Conservation (phyloP, 208 protist genomes). For the Lotmaria passim region DNA sequence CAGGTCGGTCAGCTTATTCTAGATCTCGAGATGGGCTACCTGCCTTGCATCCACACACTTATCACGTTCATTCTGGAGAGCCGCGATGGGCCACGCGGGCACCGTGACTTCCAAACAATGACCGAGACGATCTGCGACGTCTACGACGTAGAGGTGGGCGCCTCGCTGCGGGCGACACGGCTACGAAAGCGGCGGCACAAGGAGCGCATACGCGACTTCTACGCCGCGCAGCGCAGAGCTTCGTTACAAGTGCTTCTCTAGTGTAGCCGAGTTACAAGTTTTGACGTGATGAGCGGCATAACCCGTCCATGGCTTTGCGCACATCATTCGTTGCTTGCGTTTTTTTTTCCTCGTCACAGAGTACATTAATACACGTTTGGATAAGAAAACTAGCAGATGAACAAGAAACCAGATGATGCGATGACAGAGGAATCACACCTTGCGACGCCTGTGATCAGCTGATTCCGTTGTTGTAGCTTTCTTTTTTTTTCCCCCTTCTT, state of each 20-base stretch:
- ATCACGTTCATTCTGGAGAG: conserved; percentile 75
- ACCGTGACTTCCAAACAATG: conserved; percentile 44
- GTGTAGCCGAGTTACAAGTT: no score
- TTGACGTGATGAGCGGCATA: no score
- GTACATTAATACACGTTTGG: no score
- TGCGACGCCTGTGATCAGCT: no score
- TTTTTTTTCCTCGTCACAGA: no score
- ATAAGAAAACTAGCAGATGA: no score
- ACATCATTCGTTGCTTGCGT: no score
- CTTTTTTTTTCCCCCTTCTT: not conserved
- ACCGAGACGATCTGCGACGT: conserved; percentile 78
- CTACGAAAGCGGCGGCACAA: conserved; percentile 57
- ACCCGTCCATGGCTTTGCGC: no score
- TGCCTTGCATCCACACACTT: conserved; percentile 54
- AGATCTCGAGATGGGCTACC: conserved; percentile 88
- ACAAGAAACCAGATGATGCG: no score
- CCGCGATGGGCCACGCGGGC: conserved; percentile 55
- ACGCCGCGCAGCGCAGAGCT: conserved; percentile 23
- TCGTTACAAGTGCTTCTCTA: conserved; percentile 3
- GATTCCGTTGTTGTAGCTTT: not conserved
- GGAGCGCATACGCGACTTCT: conserved; percentile 44
- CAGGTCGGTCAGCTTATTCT: conserved; percentile 62
- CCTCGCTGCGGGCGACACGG: conserved; percentile 45
- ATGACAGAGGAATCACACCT: no score
- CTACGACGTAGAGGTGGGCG: conserved; percentile 78